A percentile compares a stretch with the other conserved stretches of the same genome.
Conservation (phyloP, 148 eudicot genomes). For the Beta vulgaris region DNA sequence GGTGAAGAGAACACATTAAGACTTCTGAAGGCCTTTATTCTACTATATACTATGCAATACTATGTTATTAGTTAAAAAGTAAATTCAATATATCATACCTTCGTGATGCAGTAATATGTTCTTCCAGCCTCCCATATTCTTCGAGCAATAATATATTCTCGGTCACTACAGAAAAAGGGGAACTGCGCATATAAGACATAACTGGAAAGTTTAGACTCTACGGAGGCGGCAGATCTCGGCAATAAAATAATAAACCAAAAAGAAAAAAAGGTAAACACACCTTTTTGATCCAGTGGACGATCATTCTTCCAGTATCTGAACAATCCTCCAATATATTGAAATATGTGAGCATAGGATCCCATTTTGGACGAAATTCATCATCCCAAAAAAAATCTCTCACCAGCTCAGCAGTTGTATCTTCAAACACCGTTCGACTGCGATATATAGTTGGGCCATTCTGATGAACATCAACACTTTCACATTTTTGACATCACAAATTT, state of each 20-base stretch:
- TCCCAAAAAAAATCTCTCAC: slow-evolving; percentile 99
- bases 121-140: slow-evolving; percentile 96
- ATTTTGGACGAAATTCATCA: slow-evolving; percentile 88
- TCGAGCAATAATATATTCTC: slow-evolving; percentile 90
- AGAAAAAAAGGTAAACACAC: slow-evolving; percentile 29
- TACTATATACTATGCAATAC: neutral
- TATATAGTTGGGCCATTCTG: slow-evolving; percentile 67
- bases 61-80: neutral
- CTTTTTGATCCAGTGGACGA: slow-evolving; percentile 93
- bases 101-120: slow-evolving; percentile 75
- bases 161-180: slow-evolving; percentile 98
- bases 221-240: neutral
- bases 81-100: slow-evolving; percentile 52
- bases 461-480: neutral
- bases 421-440: slow-evolving; percentile 84
- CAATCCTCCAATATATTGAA: slow-evolving; percentile 74
- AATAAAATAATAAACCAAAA: neutral
- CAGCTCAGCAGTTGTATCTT: slow-evolving; percentile 81
- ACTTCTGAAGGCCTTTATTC: too few species aligned
- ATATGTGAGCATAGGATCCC: slow-evolving; percentile 92
- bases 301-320: slow-evolving; percentile 63
- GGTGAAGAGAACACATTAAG: too few species aligned
- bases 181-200: slow-evolving; percentile 52
- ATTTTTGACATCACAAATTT: neutral
- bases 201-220: slow-evolving; percentile 1